Conservation (phyloP, 176 grass and related monocot species). For the Ampelocalamus luodianensis region DNA sequence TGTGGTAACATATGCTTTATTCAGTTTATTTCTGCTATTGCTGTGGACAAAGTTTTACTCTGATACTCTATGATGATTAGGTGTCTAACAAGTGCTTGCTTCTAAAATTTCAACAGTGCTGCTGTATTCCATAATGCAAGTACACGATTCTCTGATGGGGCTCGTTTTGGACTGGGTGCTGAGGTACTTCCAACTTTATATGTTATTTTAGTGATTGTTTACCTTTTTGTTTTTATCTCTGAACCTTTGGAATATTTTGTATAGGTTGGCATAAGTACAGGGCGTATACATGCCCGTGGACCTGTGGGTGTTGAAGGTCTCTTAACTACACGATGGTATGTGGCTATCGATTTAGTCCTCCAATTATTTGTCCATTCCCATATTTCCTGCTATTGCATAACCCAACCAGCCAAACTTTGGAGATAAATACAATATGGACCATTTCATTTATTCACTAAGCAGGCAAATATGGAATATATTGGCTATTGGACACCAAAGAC, state of each 20-base stretch:
- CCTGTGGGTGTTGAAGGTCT: constrained; percentile 98
- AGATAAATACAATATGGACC: neutral
- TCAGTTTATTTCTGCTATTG: constrained; percentile 3
- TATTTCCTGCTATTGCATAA: neutral
- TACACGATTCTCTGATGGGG: constrained; percentile 90
- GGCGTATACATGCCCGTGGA: constrained; percentile 96
- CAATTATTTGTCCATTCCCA: constrained; percentile 1
- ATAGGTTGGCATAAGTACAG: constrained; percentile 98
- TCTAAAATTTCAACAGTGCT: constrained; percentile 60
- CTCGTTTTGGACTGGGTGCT: constrained; percentile 98
- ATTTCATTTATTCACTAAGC: neutral
- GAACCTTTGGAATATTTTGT: constrained; percentile 42
- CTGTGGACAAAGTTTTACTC: neutral
- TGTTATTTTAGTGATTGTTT: neutral
- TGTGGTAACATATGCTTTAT: neutral
- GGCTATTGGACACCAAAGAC: neutral
- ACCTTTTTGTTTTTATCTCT: constrained; percentile 24
- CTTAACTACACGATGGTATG: constrained; percentile 86
- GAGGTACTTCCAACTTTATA: constrained; percentile 63
- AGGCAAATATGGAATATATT: constrained; percentile 10
- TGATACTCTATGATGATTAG: constrained; percentile 27
- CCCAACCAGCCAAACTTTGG: neutral
- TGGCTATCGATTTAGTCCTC: constrained; percentile 2
- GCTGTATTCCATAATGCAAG: constrained; percentile 95
- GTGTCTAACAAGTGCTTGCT: constrained; percentile 34